phyloP scores from a whole-genome alignment of 768 basidiomycete genomes.

The Suillus variegatus region DNA sequence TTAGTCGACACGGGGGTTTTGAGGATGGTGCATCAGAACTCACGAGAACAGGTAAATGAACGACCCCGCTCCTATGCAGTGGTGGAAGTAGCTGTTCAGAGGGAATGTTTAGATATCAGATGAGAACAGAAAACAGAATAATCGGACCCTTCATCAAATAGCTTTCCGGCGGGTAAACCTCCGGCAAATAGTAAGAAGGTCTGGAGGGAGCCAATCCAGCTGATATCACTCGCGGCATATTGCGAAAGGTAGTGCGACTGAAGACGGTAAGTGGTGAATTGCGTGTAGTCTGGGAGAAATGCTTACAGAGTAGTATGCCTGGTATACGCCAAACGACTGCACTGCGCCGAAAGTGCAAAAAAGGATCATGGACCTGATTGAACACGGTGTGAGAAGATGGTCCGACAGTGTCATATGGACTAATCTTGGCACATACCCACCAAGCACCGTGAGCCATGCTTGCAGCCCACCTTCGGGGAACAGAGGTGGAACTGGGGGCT shows the following conservation, averaged over 20 bases:
- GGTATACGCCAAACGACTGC: constrained; percentile 51
- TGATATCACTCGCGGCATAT: constrained; percentile 44
- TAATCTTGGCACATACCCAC: constrained; percentile 37
- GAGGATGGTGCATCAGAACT: constrained; percentile 12
- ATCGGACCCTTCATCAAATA: constrained; percentile 49
- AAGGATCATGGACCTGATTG: constrained; percentile 39
- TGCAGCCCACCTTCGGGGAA: constrained; percentile 48
- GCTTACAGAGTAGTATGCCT: constrained; percentile 51
- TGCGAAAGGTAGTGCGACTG: constrained; percentile 39
- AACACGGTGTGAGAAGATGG: background rate
- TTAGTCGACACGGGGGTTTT: background rate
- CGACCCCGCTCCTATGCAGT: constrained; percentile 37
- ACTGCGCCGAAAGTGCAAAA: constrained; percentile 53
- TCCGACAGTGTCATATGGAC: background rate
- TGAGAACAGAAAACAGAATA: constrained; percentile 13
- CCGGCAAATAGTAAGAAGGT: constrained; percentile 49
- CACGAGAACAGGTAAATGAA: constrained; percentile 46
- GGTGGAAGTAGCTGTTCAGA: constrained; percentile 39
- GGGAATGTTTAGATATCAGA: background rate
- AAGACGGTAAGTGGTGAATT: background rate
- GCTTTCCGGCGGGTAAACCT: constrained; percentile 44
- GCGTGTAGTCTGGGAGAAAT: background rate
- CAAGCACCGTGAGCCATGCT: constrained; percentile 48
- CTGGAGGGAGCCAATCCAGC: constrained; percentile 54
- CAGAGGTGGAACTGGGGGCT: constrained; percentile 9